Evolutionary conservation across 345 rosid species (phyloP).

Genomic region (Passiflora organensis): DNA sequence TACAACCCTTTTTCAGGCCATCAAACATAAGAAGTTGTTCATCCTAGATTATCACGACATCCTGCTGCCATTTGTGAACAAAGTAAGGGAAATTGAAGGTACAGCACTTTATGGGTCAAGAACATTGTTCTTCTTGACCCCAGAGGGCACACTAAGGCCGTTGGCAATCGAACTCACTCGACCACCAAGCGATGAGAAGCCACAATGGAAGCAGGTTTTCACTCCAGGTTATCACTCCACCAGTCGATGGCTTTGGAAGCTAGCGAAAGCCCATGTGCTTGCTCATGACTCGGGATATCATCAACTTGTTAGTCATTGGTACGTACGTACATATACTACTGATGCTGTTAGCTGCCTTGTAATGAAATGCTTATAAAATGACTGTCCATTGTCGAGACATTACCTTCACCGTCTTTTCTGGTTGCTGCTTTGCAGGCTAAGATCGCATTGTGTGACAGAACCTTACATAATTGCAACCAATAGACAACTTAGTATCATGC

Average conservation of each 20-base stretch:
- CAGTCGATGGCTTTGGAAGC: conserved; percentile 57
- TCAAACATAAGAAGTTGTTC: conserved; percentile 44
- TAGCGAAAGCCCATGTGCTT: conserved; percentile 63
- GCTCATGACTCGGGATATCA: conserved; percentile 63
- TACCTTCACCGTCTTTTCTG: too few relatives aligned
- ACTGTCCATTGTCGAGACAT: too few relatives aligned
- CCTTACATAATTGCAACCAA: conserved; percentile 66
- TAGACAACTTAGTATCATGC: conserved; percentile 56
- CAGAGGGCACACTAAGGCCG: conserved; percentile 46
- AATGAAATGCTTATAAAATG: too few relatives aligned
- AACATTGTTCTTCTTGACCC: conserved; percentile 52
- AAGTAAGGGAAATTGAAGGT: conserved; percentile 47
- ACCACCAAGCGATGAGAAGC: conserved; percentile 46
- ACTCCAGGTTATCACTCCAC: conserved; percentile 40
- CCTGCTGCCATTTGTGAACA: conserved; percentile 53
- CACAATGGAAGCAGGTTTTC: conserved; percentile 64
- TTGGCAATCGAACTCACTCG: conserved; percentile 62
- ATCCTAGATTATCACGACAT: conserved; percentile 57
- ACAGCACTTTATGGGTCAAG: conserved; percentile 58
- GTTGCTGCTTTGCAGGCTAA: conserved; percentile 57
- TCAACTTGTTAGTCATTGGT: conserved; percentile 75
- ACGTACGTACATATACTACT: background rate
- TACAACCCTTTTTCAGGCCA: conserved; percentile 39
- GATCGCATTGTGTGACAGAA: conserved; percentile 61
- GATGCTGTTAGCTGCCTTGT: background rate